Evolutionary conservation across 2,329 filamentous ascomycete species (phyloP), one percentile per base, ranked within the genome.

Genomic region (Epichloe baconii): DNA sequence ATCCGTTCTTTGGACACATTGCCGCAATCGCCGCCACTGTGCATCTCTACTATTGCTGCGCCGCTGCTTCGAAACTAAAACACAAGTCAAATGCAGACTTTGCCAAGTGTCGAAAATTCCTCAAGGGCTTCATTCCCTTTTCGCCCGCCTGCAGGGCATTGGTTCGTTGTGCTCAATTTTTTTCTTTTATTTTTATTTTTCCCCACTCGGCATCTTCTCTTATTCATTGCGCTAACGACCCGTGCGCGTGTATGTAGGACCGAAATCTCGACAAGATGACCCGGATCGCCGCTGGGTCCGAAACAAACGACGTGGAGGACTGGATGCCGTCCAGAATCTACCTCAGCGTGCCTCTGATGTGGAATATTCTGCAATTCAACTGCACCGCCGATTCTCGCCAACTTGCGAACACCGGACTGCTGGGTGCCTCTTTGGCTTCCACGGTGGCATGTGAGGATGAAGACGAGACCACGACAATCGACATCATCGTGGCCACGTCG

Each of bases 261-360:
- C 68, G 62, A 40, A 74, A 69, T 23, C 57, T 77, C 0, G 71
- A 75, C 49, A 70, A 66, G 44, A 73, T 76, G 66, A 73, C 71
- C 0, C 66, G 66, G 0, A 74, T 76, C 17, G 74, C 74, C 3
- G 70, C 71, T 3, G 73, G 73, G 2, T 69, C 72, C 0, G 72
- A 75, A 7, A 70, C 61, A 7, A 66, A 73, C 52, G 71, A 75
- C 36, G 66, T 69, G 14, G 71, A 75, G 52, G 72, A 75, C 55
- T 76, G 74, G 74, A 71, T 74, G 62, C 74, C 74, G 0, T 74
- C 71, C 21, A 72, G 72, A 46, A 76, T 76, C 45, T 71, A 75
- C 55, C 71, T 77, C 37, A 76, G 71, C 53, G 71, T 76, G 1
- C 71, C 72, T 1, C 57, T 77, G 4, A 76, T 76, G 74, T 76